Base-by-base conservation (phyloP, 305 asterid species). In the Caryopteris hybrid region DNA sequence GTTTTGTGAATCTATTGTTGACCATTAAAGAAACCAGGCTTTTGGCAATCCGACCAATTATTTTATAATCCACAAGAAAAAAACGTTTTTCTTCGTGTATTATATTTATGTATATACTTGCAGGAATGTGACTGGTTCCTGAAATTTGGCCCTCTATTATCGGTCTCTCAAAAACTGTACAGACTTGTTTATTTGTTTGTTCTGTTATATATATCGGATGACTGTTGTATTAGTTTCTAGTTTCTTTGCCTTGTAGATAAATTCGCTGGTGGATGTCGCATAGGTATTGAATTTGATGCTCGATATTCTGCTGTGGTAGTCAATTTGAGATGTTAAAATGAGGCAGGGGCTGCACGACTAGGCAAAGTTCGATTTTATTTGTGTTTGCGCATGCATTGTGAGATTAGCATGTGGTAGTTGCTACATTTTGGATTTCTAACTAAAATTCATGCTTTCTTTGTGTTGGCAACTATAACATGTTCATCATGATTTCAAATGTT, bases 101-200 rank as follows among this genome's bases (percentile, higher is more conserved):
- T 65, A 75, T 75, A 75, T 70, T 70, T 74, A 71, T 82, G 74
- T 82, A 74, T 79, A 84, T 84, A 79, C 76, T 71, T 56, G 81
- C 73, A 56, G 75, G 50, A 83, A 58, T 70, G 48, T 65, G 79
- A 61, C 58, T 47, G 72, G 70, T 41, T 17, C 18, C 45, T 13
- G 64, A 61, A 51, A 61, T 16, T 8, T 56, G 51, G 63, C 57
- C 61, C 31, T 39, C 45, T 18, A 29, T 38, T 38, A 38, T 57
- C 48, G 46, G 61, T 41, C 75, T 66, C 76, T 46, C 29, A 61
- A 68, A n/a, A 73, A 76, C 72, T 77, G 81, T 76, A 76, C 79
- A 76, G 74, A 72, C 72, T 67, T 39, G 36, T 48, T 47, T 10
- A 64, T 50, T 67, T 70, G 78, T 77, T 72, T 67, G 74, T 72